Evolutionary conservation across 176 grass and related monocot species (phyloP).

Genomic region (Elaeis guineensis): DNA sequence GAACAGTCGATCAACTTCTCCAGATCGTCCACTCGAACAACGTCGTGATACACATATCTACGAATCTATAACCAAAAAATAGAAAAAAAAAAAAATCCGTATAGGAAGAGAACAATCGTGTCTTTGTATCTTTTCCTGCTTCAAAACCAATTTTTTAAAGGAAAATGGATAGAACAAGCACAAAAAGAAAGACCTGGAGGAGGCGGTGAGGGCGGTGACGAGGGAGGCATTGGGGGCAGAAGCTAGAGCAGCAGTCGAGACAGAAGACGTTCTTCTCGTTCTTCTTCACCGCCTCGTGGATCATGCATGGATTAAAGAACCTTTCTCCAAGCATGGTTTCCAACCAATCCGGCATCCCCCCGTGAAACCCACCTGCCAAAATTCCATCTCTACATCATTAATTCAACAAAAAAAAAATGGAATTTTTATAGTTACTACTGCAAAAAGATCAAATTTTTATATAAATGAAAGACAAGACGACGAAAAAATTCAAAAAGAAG

Average conservation of each 20-base stretch:
- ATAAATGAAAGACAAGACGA: no score
- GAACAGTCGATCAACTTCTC: constrained; percentile 25
- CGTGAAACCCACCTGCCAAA: background rate
- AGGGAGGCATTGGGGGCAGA: constrained; percentile 19
- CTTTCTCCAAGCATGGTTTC: constrained; percentile 10
- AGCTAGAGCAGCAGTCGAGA: constrained; percentile 17
- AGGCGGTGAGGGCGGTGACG: constrained; percentile 16
- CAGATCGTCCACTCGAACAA: constrained; percentile 19
- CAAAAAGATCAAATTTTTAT: no score
- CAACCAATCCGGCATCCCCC: constrained; percentile 6
- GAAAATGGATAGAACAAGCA: no score
- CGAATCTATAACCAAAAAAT: constrained; percentile 6
- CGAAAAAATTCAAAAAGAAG: no score
- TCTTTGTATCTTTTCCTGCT: no score
- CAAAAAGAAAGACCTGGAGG: background rate
- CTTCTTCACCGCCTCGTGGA: constrained; percentile 23
- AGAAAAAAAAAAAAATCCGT: background rate
- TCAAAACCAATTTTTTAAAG: no score
- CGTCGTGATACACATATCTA: constrained; percentile 23
- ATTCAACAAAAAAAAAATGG: background rate
- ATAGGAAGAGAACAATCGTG: no score
- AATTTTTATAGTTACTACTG: background rate
- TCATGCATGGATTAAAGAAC: constrained; percentile 17
- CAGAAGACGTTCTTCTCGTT: constrained; percentile 28
- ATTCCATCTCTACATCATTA: background rate